Conservation (phyloP, 495 filamentous ascomycete species). For the Aspergillus saccharolyticus region DNA sequence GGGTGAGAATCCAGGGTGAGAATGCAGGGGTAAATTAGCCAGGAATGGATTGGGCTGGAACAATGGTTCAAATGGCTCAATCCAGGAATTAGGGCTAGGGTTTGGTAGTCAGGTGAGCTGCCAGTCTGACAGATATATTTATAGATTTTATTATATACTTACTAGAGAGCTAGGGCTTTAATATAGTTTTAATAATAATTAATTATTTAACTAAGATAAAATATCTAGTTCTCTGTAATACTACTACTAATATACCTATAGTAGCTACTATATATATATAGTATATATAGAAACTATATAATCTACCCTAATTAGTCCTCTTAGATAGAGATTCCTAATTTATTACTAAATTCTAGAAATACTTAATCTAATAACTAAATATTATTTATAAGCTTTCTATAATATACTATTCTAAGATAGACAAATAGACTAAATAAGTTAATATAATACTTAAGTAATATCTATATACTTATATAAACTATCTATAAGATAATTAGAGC, state of each 20-base stretch:
- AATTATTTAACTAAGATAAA: neutral
- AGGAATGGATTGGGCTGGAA: too few relatives aligned
- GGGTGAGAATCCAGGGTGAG: too few relatives aligned
- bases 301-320: too few relatives aligned
- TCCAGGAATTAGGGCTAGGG: too few relatives aligned
- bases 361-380: neutral
- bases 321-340: too few relatives aligned
- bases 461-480: neutral
- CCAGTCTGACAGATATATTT: too few relatives aligned
- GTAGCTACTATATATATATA: neutral
- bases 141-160: conserved; percentile 1
- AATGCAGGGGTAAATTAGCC: too few relatives aligned
- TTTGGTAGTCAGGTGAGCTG: too few relatives aligned
- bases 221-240: too few relatives aligned
- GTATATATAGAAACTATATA: conserved; percentile 1
- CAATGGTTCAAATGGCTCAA: too few relatives aligned
- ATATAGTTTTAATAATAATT: neutral
- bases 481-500: too few relatives aligned
- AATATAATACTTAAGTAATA: neutral
- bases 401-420: neutral
- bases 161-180: neutral
- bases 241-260: neutral
- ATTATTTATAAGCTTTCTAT: neutral
- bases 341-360: too few relatives aligned
- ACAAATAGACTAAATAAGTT: neutral